Evolutionary conservation across 208 protist species (phyloP), one percentile per base, ranked within the genome.

Genomic region (Crithidia mellificae): DNA sequence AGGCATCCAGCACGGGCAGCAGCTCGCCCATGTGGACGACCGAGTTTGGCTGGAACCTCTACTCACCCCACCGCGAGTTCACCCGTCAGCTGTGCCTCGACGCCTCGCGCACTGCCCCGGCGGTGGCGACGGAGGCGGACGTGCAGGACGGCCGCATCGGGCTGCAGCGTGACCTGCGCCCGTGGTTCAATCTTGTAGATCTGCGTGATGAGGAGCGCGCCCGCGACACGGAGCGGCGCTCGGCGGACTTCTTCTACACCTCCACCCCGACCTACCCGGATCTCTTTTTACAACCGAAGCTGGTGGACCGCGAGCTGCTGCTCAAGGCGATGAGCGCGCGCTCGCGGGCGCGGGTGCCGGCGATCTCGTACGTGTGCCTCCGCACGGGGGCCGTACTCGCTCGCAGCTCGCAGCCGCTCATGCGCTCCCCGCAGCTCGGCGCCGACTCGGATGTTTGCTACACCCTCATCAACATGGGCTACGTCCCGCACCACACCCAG

Each of bases 31-130:
- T 72, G 64, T 61, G 73, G 49, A 61, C 19, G 15, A 52, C 81
- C 3, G 85, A 95, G 63, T 90, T 90, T 51, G 90, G 90, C n/a
- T 95, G 90, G 90, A 89, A 82, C 63, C 24, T 95, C 24, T 91
- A 87, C 70, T 70, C 82, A 32, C 58, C 77, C 0, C 73, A 67
- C 11, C 50, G 74, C 1, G 89, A 95, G 62, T 66, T 87, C 19
- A 54, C 63, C 19, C 84, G 89, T 0, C 87, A 91, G 73, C 57
- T 86, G 34, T 87, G 79, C 49, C 4, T 85, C 15, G 61, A 71
- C 32, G 67, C 79, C 8, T 50, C 53, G 19, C 71, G 27, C 54
- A 30, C 52, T 19, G 56, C 71, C 19, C 72, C 69, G 22, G 47
- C 46, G 7, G 50, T 67, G 15, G 75, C 72, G 66, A 75, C 59